Base-by-base conservation (phyloP, 2,329 filamentous ascomycete species). In the Hypocreales sp. region DNA sequence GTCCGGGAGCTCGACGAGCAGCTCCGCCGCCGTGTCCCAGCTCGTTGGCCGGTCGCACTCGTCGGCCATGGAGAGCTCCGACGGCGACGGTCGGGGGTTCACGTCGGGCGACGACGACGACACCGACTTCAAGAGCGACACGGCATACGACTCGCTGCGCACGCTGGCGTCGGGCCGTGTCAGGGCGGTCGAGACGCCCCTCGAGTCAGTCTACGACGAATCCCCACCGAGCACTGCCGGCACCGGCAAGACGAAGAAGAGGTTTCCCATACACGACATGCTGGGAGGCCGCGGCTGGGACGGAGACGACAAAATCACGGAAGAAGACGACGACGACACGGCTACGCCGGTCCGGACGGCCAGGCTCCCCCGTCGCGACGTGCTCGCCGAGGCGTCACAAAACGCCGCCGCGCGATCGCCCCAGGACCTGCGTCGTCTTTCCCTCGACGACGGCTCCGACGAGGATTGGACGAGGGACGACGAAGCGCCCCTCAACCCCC, bases 141-240 rank as follows among this genome's bases (percentile, higher is more conserved):
- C 72, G 12, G 62, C 79, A 30, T 84, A 73, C 49, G 80, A 86
- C 55, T 84, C 79, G 17, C 53, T 83, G 38, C 73, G 77, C 28
- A 84, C 79, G 11, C 62, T 67, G 33, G 74, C 67, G 21, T 82
- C 78, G 8, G 65, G 67, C 34, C 77, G 73, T 35, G 62, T 67
- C 29, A 69, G 73, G 33, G 68, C 71, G 19, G 64, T 72, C 25
- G 72, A 81, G 44, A 78, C 76, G 16, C 77, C 79, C 11, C 57
- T 84, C 26, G 79, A 84, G 43, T 80, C 72, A 15, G 79, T 84
- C 60, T 86, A 84, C 48, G 79, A 86, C 50, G 79, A 86, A 40
- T 81, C 78, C 10, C 77, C 75, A 20, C 67, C 71, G 7, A 67
- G 64, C 43, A 64, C 66, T 1, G 61, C 62, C 12, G 57, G 61